Conservation (phyloP, 2,329 filamentous ascomycete species). For the Scedosporium boydii region DNA sequence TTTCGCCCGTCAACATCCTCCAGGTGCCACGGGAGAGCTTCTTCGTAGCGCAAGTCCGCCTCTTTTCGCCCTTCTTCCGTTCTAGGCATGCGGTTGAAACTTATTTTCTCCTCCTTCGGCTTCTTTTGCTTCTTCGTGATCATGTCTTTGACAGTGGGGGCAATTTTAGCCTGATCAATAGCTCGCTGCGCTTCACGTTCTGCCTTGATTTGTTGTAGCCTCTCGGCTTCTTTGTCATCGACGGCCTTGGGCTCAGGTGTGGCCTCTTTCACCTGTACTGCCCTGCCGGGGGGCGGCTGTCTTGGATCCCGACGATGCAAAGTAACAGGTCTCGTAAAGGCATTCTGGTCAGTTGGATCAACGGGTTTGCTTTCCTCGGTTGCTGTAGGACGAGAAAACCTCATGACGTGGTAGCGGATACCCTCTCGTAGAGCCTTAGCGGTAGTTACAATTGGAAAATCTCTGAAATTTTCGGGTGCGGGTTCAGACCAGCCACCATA, state of each 20-base stretch:
- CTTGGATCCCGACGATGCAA: conserved; percentile 82
- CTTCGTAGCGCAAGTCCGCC: conserved; percentile 73
- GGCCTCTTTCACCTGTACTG: conserved; percentile 37
- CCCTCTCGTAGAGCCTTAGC: conserved; percentile 72
- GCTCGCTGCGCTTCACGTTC: conserved; percentile 81
- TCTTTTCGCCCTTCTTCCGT: conserved; percentile 72
- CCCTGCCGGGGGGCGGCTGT: conserved; percentile 53
- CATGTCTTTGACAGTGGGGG: conserved; percentile 60
- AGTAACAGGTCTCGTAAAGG: conserved; percentile 81
- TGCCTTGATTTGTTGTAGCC: conserved; percentile 59
- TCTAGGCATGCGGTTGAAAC: conserved; percentile 72
- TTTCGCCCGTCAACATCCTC: conserved; percentile 96
- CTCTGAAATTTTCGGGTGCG: conserved; percentile 37
- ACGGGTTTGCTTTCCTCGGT: conserved; percentile 44
- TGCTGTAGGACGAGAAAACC: conserved; percentile 53
- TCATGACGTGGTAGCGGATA: conserved; percentile 79
- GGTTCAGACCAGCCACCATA: conserved; percentile 51
- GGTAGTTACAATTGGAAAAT: conserved; percentile 67
- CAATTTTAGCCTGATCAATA: conserved; percentile 84
- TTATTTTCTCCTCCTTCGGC: conserved; percentile 75
- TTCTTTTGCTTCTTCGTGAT: conserved; percentile 55
- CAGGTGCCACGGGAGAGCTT: conserved; percentile 90
- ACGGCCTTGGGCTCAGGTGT: conserved; percentile 27
- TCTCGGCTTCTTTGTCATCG: conserved; percentile 51
- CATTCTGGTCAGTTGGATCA: conserved; percentile 59